Evolutionary conservation across 768 basidiomycete species (phyloP).

Genomic region (Boletus vermiculosoides): DNA sequence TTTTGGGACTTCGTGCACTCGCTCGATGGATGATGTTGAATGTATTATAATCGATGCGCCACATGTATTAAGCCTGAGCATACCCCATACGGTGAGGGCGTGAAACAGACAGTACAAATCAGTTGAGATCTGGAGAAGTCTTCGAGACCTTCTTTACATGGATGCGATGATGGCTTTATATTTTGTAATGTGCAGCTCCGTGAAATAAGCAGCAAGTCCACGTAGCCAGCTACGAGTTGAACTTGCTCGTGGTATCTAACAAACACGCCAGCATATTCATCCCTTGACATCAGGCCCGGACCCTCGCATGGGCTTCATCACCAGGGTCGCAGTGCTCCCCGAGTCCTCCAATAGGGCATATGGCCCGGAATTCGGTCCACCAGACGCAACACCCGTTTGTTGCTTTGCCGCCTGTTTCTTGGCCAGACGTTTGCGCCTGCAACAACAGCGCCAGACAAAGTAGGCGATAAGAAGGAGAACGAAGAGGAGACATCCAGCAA

Average conservation of each 20-base stretch:
- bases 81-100: neutral
- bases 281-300: constrained; percentile 20
- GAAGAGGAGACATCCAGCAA: constrained; percentile 55
- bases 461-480: constrained; percentile 45
- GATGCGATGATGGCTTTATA: constrained; percentile 1
- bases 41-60: neutral
- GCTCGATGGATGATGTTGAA: neutral
- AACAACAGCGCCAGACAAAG: constrained; percentile 64
- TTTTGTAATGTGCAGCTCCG: constrained; percentile 6
- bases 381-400: constrained; percentile 1
- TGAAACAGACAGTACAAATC: constrained; percentile 4
- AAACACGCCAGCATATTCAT: constrained; percentile 10
- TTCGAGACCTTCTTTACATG: neutral
- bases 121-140: neutral
- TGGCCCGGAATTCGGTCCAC: constrained; percentile 7
- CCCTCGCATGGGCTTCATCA: constrained; percentile 29
- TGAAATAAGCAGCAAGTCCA: constrained; percentile 16
- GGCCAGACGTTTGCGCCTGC: constrained; percentile 37
- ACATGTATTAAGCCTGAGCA: neutral
- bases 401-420: constrained; percentile 24
- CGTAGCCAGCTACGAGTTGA: constrained; percentile 35
- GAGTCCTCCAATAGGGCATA: constrained; percentile 29
- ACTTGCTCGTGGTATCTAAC: constrained; percentile 19
- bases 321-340: constrained; percentile 28
- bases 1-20: neutral